These are phyloP conservation scores for Cladobotryum mycophilum DNA, from an alignment of 2,329 filamentous ascomycete species.

Conservation along the genomic window DNA sequence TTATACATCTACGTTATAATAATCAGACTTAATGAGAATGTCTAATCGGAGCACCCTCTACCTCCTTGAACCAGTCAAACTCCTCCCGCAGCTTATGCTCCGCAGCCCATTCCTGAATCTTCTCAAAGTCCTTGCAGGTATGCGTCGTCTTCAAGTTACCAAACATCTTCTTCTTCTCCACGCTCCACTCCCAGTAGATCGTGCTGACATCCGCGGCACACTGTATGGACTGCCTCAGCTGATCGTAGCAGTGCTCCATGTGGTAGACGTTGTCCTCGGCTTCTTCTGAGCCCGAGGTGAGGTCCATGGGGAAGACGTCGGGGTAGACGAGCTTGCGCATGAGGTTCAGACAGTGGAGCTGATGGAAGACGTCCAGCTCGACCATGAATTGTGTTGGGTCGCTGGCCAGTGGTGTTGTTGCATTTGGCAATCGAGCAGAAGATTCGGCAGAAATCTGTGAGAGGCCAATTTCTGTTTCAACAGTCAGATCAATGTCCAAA, in stretches of 20 bases:
- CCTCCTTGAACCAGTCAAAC: constrained; percentile 12
- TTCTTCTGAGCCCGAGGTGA: constrained; percentile 41
- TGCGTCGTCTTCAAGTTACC: constrained; percentile 47
- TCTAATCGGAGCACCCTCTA: constrained; percentile 13
- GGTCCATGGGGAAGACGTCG: constrained; percentile 35
- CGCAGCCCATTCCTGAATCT: constrained; percentile 43
- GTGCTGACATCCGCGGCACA: constrained; percentile 48
- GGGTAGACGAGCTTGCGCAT: constrained; percentile 42
- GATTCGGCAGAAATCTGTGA: constrained; percentile 51
- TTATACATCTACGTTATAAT: too few relatives aligned
- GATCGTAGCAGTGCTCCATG: constrained; percentile 48
- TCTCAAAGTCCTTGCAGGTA: constrained; percentile 48
- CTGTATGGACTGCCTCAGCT: constrained; percentile 47
- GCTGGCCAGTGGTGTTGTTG: constrained; percentile 46
- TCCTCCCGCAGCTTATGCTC: constrained; percentile 15
- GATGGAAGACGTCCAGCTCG: constrained; percentile 45
- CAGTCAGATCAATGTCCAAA: too few relatives aligned
- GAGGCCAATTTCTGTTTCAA: constrained; percentile 40
- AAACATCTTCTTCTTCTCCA: constrained; percentile 41
- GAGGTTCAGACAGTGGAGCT: constrained; percentile 44
- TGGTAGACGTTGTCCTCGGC: constrained; percentile 24
- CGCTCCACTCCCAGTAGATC: constrained; percentile 45
- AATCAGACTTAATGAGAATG: not conserved
- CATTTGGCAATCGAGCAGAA: constrained; percentile 45
- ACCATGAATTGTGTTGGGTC: constrained; percentile 48